phyloP scores from a whole-genome alignment of 2,329 filamentous ascomycete genomes.

The Calonectria pauciramosa region DNA sequence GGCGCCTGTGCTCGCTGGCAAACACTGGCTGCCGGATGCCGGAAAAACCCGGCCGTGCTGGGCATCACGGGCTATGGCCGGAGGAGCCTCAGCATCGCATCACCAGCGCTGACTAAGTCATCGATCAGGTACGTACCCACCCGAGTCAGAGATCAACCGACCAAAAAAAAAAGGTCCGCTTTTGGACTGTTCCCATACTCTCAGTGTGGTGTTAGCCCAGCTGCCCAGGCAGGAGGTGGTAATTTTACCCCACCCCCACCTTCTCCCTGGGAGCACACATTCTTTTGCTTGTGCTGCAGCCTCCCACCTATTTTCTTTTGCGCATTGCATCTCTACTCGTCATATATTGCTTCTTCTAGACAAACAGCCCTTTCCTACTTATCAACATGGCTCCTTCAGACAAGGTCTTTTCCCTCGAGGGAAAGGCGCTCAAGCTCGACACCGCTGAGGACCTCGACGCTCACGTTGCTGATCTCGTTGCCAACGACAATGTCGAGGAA shows the following conservation, averaged over 20 bases:
- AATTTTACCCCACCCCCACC: constrained; percentile 46
- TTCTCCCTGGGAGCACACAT: constrained; percentile 31
- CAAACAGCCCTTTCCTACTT: constrained; percentile 13
- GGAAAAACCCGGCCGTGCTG: constrained; percentile 20
- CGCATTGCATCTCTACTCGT: constrained; percentile 16
- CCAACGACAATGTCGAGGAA: constrained; percentile 83
- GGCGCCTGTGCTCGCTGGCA: constrained; percentile 34
- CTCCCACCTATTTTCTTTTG: constrained; percentile 26
- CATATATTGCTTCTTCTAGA: constrained; percentile 26
- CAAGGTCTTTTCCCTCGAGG: constrained; percentile 90
- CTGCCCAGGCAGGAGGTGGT: background rate
- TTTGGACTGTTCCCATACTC: background rate
- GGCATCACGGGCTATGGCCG: constrained; percentile 10
- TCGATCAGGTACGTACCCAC: background rate
- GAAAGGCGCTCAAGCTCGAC: constrained; percentile 92
- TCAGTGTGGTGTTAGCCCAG: background rate
- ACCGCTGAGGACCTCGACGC: constrained; percentile 87
- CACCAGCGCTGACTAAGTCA: constrained; percentile 4
- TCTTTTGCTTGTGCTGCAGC: constrained; percentile 35
- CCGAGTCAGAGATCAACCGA: background rate
- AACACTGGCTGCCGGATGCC: constrained; percentile 7
- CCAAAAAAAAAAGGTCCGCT: background rate
- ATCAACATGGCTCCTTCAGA: constrained; percentile 50
- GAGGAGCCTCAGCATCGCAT: background rate
- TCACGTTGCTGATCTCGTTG: constrained; percentile 82